Percentiles rank a stretch among this genome's conserved stretches.
Conservation (phyloP, 768 basidiomycete genomes). For the Kwoniella dejecticola region DNA sequence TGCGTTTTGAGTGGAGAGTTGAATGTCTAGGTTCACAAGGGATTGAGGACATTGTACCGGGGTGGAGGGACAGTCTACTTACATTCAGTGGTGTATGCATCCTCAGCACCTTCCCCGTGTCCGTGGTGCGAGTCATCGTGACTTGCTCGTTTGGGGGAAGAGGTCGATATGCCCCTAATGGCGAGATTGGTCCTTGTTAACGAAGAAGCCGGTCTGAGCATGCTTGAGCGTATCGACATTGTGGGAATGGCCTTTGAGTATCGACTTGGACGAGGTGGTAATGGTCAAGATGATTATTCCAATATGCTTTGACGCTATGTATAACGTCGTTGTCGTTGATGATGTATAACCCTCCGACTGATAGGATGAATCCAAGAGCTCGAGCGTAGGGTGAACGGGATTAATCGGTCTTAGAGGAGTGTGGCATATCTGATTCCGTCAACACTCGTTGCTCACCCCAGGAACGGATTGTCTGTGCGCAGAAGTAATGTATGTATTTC, state of each 20-base stretch:
- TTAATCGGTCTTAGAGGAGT: not conserved
- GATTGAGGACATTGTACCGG: no score
- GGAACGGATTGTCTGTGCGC: conserved; percentile 8
- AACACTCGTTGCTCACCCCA: not conserved
- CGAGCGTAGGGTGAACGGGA: not conserved
- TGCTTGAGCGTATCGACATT: conserved; percentile 19
- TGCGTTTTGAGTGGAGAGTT: not conserved
- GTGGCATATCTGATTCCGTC: conserved; percentile 21
- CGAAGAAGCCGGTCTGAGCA: conserved; percentile 10
- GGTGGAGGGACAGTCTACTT: conserved; percentile 13
- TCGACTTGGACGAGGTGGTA: no score
- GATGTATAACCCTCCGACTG: not conserved
- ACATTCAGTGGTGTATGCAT: conserved; percentile 35
- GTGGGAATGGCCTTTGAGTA: not conserved
- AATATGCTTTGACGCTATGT: not conserved
- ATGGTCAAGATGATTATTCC: no score
- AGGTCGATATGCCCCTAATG: conserved; percentile 12
- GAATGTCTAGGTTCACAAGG: no score
- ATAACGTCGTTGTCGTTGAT: not conserved
- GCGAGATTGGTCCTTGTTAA: not conserved
- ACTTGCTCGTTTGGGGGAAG: conserved; percentile 16
- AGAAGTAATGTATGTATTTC: not conserved
- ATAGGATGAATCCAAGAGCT: conserved; percentile 4
- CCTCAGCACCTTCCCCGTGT: conserved; percentile 19
- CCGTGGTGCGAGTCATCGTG: conserved; percentile 30